phyloP scores from a whole-genome alignment of 192 early-diverging fungal species.

The Powellomyces hirtus region DNA sequence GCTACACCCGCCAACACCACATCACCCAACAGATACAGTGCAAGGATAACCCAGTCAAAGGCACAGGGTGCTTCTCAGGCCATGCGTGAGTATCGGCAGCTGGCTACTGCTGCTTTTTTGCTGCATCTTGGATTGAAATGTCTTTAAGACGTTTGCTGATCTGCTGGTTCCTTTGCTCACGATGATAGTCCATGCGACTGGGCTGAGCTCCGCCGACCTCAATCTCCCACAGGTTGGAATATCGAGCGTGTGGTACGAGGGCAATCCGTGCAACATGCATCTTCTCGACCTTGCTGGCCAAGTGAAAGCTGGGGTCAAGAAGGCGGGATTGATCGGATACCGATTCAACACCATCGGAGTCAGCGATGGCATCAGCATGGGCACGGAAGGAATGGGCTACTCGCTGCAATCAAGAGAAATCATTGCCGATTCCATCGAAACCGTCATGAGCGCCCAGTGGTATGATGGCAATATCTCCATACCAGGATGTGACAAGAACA shows the following conservation, averaged over 20 bases:
- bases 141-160: not conserved
- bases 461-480: slow-evolving; percentile 98
- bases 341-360: slow-evolving; percentile 99
- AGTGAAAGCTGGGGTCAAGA: slow-evolving; percentile 91
- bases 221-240: slow-evolving; percentile 93
- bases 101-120: too few relatives aligned
- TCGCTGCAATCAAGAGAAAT: slow-evolving; percentile 96
- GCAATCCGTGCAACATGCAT: slow-evolving; percentile 99
- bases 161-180: not conserved
- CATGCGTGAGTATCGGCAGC: slow-evolving; percentile 81
- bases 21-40: slow-evolving; percentile 74
- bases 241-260: slow-evolving; percentile 97
- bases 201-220: slow-evolving; percentile 79
- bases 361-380: slow-evolving; percentile 96
- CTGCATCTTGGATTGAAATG: too few relatives aligned
- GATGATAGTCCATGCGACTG: slow-evolving; percentile 84
- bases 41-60: slow-evolving; percentile 90
- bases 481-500: slow-evolving; percentile 85
- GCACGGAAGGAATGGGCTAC: slow-evolving; percentile 93
- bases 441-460: slow-evolving; percentile 95
- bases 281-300: slow-evolving; percentile 78
- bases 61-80: slow-evolving; percentile 95
- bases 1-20: slow-evolving; percentile 2
- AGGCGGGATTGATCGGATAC: slow-evolving; percentile 87
- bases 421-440: slow-evolving; percentile 99